A percentile compares a stretch with the other conserved stretches of the same genome.
Evolutionary conservation across 2,329 filamentous ascomycete genomes (phyloP).

Genomic region (Fusarium sororula): DNA sequence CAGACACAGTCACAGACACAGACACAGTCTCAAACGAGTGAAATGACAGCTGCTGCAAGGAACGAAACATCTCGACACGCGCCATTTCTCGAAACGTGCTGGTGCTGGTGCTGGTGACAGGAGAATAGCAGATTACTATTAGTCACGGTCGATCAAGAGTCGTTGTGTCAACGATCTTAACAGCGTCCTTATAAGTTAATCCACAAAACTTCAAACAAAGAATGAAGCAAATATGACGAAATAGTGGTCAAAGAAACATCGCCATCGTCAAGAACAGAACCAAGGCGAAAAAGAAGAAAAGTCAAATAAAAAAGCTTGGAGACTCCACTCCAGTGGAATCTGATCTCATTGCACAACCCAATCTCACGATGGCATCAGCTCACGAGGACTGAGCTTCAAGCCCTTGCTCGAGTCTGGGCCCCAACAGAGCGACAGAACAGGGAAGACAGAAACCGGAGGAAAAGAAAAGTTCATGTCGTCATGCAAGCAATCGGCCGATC

Average conservation of each 20-base stretch:
- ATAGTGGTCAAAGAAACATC: not conserved
- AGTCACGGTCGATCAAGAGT: not conserved
- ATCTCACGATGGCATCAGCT: slow-evolving; percentile 42
- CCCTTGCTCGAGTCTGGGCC: slow-evolving; percentile 8
- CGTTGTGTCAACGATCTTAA: slow-evolving; percentile 5
- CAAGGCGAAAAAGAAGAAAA: not conserved
- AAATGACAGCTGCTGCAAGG: slow-evolving; percentile 20
- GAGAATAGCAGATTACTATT: not conserved
- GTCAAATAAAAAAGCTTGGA: not conserved
- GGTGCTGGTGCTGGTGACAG: slow-evolving; percentile 20
- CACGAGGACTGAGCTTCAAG: slow-evolving; percentile 21
- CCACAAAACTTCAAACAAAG: not conserved
- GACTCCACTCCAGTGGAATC: slow-evolving; percentile 29
- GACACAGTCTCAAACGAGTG: slow-evolving; percentile 16
- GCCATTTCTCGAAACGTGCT: slow-evolving; percentile 34
- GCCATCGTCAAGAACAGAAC: slow-evolving; percentile 1
- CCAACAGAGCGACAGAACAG: not conserved
- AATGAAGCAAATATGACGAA: slow-evolving; percentile 10
- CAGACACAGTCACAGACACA: slow-evolving; percentile 1
- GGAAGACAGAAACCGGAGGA: not conserved
- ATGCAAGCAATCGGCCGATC: slow-evolving; percentile 39
- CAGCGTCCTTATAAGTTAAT: not conserved
- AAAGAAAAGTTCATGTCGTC: slow-evolving; percentile 31
- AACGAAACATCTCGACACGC: slow-evolving; percentile 22
- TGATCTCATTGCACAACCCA: slow-evolving; percentile 37